These are phyloP conservation scores for Glonium stellatum DNA, from an alignment of 495 filamentous ascomycete species.

Conservation along the genomic window DNA sequence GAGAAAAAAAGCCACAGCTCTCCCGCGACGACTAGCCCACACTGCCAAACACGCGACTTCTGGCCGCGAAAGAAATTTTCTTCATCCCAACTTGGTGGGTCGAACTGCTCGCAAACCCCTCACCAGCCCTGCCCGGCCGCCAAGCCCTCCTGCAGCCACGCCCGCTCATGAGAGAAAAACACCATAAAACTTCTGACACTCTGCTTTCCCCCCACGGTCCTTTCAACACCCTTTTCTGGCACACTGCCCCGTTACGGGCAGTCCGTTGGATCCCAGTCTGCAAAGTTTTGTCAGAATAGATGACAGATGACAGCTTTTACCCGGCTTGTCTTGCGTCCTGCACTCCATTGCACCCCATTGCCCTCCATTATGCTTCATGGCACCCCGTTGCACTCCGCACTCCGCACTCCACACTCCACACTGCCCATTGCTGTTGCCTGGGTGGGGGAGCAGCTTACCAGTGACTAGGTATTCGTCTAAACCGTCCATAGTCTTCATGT, in stretches of 20 bases:
- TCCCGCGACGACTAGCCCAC: not conserved
- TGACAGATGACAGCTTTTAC: not conserved
- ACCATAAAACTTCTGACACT: not conserved
- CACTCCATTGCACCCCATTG: not conserved
- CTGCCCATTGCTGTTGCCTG: not conserved
- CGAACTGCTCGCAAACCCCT: not conserved
- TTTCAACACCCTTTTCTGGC: not conserved
- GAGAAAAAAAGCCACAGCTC: too few relatives aligned
- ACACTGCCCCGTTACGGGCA: constrained; percentile 18
- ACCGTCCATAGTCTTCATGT: constrained; percentile 57
- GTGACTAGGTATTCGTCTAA: constrained; percentile 64
- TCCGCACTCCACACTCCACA: too few relatives aligned
- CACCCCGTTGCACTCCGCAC: too few relatives aligned
- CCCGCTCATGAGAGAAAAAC: constrained; percentile 10
- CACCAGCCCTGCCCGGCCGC: constrained; percentile 5
- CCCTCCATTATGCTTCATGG: too few relatives aligned
- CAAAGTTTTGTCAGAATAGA: constrained; percentile 7
- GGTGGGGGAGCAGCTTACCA: constrained; percentile 37
- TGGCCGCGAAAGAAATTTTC: too few relatives aligned
- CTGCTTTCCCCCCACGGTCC: not conserved
- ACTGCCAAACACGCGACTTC: not conserved
- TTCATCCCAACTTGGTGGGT: too few relatives aligned
- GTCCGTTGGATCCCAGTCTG: constrained; percentile 34
- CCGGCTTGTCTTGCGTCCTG: not conserved
- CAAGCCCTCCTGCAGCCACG: constrained; percentile 15